Evolutionary conservation across 257 asterid genomes (phyloP), one percentile per base, ranked within the genome.

Genomic region (Striga asiatica): DNA sequence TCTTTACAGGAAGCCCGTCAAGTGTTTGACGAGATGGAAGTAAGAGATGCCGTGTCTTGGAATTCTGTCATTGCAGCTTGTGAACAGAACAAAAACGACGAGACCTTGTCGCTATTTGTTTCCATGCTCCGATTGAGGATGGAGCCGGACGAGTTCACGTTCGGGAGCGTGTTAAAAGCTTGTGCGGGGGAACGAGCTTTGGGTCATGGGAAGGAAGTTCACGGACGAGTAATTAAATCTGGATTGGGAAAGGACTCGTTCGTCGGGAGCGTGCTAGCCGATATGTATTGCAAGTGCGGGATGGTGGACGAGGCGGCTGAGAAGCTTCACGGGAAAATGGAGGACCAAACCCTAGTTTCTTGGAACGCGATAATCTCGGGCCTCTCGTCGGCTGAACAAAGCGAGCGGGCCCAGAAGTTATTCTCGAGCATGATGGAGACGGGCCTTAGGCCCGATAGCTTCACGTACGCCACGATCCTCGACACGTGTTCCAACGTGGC

Each of bases 281-380:
- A 89, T 46, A 89, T 89, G 97, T 86, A 89, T 69, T 76, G 88
- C 69, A 89, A 89, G 65, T 83, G 96, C 37, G 84, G 80, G 52
- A 58, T 69, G 74, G 66, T 89, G 54, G 94, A 78, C 58, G 96
- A 86, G 46, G 98, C 98, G 46, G 98, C 98, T 1, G 85, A 86
- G 78, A 86, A 79, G 69, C 80, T 89, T 56, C 98, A 83, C 18
- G 54, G 46, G 16, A 60, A 74, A 62, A 66, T 88, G 82, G 75
- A 76, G 28, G 83, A 75, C 38, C 79, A 70, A 50, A 74, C 86
- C 0, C 61, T 75, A 3, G 81, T 86, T 47, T 86, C 97, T 7
- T 86, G 97, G 97, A 89, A 89, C 54, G 76, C 94, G 12, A 80
- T 89, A 57, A 81, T 89, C 61, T 83, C 93, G 6, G 95, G 96